These are phyloP conservation scores for Glaciozyma antarctica DNA, from an alignment of 768 basidiomycete genomes.

Conservation along the genomic window DNA sequence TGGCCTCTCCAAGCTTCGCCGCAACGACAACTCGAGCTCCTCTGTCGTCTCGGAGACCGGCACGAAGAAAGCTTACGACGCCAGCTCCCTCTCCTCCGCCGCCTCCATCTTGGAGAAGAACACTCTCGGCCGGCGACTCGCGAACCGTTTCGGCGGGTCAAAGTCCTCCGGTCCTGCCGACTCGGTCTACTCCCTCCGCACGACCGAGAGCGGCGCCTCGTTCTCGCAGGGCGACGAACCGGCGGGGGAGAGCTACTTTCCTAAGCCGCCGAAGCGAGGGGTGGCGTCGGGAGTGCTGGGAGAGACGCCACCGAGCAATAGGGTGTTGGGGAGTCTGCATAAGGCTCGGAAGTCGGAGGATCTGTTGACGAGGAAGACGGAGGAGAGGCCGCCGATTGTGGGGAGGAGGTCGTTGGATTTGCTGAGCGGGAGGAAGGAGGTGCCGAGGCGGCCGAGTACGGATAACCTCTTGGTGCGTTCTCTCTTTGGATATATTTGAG, in stretches of 20 bases:
- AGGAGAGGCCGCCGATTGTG: not conserved
- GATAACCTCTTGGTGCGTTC: conserved; percentile 25
- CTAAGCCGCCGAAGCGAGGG: too few relatives aligned
- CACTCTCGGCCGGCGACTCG: conserved; percentile 22
- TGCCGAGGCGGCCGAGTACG: conserved; percentile 23
- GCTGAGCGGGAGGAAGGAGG: conserved; percentile 4
- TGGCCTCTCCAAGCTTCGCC: not conserved
- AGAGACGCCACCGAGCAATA: conserved; percentile 1
- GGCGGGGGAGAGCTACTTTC: too few relatives aligned
- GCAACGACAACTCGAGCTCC: conserved; percentile 1
- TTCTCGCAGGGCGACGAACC: too few relatives aligned
- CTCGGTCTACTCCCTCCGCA: not conserved
- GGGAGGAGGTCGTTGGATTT: conserved; percentile 15
- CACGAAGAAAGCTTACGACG: not conserved
- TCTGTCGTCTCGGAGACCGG: conserved; percentile 6
- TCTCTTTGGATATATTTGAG: too few relatives aligned
- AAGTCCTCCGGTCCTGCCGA: not conserved
- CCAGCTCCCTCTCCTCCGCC: not conserved
- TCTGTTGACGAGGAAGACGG: conserved; percentile 6
- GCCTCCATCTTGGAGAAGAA: not conserved
- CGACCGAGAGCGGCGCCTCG: too few relatives aligned
- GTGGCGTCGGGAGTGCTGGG: too few relatives aligned
- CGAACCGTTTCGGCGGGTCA: conserved; percentile 7
- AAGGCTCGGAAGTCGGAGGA: conserved; percentile 22
- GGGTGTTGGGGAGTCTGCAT: conserved; percentile 10